These are phyloP conservation scores for Vigna trinervia DNA, from an alignment of 306 rosid species.

Conservation along the genomic window DNA sequence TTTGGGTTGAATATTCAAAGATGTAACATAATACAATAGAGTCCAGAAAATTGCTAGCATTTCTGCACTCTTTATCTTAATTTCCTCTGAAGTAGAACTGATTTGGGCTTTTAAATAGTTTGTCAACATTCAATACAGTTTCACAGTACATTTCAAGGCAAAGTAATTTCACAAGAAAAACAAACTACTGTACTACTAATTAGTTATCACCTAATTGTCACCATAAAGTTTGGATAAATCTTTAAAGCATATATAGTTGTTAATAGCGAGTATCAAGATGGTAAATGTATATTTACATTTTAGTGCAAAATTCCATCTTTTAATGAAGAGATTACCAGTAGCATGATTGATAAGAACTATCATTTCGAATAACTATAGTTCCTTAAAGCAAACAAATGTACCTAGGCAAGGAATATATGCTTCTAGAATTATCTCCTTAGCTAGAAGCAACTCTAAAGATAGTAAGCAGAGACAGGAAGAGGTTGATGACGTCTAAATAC, in stretches of 20 bases:
- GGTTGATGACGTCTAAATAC: constrained; percentile 88
- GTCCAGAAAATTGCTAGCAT: neutral
- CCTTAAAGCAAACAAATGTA: neutral
- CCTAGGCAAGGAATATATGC: constrained; percentile 4
- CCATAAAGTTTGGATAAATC: no score
- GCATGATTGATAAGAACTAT: neutral
- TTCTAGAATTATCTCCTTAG: constrained; percentile 36
- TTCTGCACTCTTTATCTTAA: neutral
- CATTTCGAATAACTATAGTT: neutral
- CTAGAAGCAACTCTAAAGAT: constrained; percentile 69
- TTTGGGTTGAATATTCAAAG: no score
- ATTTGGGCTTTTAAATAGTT: neutral
- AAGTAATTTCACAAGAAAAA: neutral
- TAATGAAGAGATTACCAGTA: no score
- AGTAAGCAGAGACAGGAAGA: constrained; percentile 74
- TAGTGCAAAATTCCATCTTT: no score
- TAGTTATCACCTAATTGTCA: no score
- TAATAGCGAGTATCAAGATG: no score
- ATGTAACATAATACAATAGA: no score
- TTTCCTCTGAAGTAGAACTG: neutral
- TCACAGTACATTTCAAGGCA: neutral
- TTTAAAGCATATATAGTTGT: no score
- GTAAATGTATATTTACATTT: no score
- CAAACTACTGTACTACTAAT: neutral
- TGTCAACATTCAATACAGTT: neutral